A percentile compares a stretch with the other conserved stretches of the same genome.
Evolutionary conservation across 2,329 filamentous ascomycete species (phyloP).

Genomic region (Aspergillus tubingensis): DNA sequence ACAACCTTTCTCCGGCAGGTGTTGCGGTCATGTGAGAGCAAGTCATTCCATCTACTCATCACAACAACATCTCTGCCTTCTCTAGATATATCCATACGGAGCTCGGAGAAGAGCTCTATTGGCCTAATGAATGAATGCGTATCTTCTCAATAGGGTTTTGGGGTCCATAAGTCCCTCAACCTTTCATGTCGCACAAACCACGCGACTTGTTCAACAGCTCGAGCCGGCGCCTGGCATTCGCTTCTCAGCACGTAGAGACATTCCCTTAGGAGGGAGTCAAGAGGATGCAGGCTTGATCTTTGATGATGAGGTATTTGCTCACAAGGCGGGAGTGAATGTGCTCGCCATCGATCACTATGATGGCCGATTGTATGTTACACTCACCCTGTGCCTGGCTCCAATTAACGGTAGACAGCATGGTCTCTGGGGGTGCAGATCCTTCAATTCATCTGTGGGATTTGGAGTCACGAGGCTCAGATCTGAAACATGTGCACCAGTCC

Average conservation of each 20-base stretch:
- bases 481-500: conserved; percentile 57
- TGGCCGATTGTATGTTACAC: conserved; percentile 62
- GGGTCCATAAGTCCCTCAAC: conserved; percentile 65
- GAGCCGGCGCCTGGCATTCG: conserved; percentile 66
- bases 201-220: conserved; percentile 68
- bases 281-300: neutral
- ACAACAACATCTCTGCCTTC: neutral
- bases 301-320: conserved; percentile 53
- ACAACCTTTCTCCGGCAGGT: neutral
- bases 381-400: neutral
- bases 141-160: conserved; percentile 73
- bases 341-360: conserved; percentile 81
- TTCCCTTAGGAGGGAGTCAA: neutral
- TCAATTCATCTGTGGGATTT: conserved; percentile 87
- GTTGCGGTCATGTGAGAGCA: neutral
- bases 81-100: neutral
- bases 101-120: no score
- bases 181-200: conserved; percentile 67
- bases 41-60: neutral
- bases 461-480: conserved; percentile 56
- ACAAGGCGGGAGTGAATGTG: conserved; percentile 76
- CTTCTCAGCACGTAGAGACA: conserved; percentile 55
- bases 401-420: conserved; percentile 54
- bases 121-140: conserved; percentile 70
- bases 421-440: conserved; percentile 84